These are phyloP conservation scores for Myxozyma neglecta DNA, from an alignment of 805 yeast genomes.

Conservation along the genomic window DNA sequence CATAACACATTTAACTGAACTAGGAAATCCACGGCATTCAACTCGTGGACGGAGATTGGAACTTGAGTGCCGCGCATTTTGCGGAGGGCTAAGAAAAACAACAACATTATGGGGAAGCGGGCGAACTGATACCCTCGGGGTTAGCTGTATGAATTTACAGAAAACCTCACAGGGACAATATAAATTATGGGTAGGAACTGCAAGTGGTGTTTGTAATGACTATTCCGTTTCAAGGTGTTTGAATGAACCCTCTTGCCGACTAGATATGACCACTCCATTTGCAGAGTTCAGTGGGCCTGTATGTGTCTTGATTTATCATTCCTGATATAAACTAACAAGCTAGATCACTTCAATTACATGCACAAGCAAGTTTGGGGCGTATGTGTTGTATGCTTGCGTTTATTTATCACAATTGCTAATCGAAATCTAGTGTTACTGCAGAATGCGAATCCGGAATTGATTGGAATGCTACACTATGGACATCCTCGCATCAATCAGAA, in stretches of 20 bases:
- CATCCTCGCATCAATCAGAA: constrained; percentile 10
- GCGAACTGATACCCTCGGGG: constrained; percentile 21
- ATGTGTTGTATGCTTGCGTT: not conserved
- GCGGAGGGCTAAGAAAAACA: constrained; percentile 12
- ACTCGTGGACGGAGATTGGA: constrained; percentile 12
- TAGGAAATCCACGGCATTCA: not conserved
- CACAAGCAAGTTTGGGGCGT: constrained; percentile 20
- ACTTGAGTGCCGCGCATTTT: constrained; percentile 9
- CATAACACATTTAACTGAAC: constrained; percentile 8
- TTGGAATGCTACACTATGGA: constrained; percentile 27
- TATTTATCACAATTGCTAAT: not conserved
- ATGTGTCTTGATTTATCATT: not conserved
- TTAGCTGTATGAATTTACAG: constrained; percentile 26
- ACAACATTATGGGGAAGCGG: constrained; percentile 21
- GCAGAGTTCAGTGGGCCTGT: constrained; percentile 29
- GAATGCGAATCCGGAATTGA: constrained; percentile 10
- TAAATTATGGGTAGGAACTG: constrained; percentile 23
- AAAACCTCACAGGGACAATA: constrained; percentile 2
- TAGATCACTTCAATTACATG: constrained; percentile 19
- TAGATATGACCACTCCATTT: constrained; percentile 30
- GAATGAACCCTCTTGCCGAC: constrained; percentile 14
- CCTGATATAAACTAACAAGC: not conserved
- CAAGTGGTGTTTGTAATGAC: constrained; percentile 22
- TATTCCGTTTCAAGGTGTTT: constrained; percentile 14
- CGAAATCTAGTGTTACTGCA: constrained; percentile 18